These are phyloP conservation scores for Ganoderma lucidum DNA, from an alignment of 1,284 basidiomycete species.

Conservation along the genomic window DNA sequence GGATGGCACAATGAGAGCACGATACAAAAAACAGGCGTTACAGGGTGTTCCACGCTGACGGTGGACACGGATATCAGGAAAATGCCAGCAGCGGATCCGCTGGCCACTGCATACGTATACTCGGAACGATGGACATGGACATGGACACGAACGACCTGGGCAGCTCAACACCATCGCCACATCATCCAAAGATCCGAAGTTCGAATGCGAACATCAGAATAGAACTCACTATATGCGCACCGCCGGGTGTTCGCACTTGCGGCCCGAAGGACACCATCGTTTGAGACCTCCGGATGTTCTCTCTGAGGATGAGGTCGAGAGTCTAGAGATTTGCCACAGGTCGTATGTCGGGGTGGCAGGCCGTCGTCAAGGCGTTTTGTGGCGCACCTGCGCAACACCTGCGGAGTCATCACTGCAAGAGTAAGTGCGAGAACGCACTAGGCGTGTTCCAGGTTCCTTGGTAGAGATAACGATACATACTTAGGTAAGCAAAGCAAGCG, in stretches of 20 bases:
- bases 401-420: no score
- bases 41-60: no score
- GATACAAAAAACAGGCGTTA: no score
- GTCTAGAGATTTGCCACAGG: no score
- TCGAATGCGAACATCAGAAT: neutral
- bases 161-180: neutral
- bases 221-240: neutral
- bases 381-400: no score
- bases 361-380: slow-evolving; percentile 5
- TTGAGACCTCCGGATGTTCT: neutral
- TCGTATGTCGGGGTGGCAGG: neutral
- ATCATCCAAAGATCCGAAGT: neutral
- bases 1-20: no score
- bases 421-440: neutral
- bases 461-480: no score
- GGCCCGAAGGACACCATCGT: neutral
- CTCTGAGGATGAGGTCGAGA: neutral
- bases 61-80: neutral
- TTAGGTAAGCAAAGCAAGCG: no score
- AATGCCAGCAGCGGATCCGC: neutral
- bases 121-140: neutral
- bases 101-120: no score
- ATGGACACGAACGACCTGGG: neutral
- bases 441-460: neutral
- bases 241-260: neutral